Evolutionary conservation across 352 stramenopile species (phyloP).

Genomic region (Phytophthora brassicae): DNA sequence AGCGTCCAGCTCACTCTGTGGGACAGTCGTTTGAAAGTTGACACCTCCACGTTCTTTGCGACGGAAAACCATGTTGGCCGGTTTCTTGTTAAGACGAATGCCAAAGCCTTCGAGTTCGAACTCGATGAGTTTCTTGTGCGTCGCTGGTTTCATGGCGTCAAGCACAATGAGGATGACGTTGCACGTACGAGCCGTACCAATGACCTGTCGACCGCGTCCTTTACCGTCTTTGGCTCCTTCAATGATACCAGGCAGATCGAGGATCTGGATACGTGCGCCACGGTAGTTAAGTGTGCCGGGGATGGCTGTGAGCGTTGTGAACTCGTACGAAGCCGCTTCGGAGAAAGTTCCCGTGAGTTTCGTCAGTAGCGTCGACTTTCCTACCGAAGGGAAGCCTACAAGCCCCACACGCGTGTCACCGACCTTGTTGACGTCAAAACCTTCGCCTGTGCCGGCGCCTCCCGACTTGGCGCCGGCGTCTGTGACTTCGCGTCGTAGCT

Average conservation of each 20-base stretch:
- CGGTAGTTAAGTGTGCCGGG: constrained; percentile 97
- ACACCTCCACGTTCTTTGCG: constrained; percentile 98
- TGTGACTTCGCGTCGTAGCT: constrained; percentile 93
- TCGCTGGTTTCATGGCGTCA: constrained; percentile 96
- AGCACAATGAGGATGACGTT: constrained; percentile 99
- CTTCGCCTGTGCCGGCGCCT: constrained; percentile 75
- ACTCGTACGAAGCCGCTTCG: constrained; percentile 97
- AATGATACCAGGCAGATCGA: constrained; percentile 97
- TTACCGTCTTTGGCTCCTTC: constrained; percentile 98
- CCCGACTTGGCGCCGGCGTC: constrained; percentile 69
- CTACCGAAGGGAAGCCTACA: constrained; percentile 98
- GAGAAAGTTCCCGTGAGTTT: constrained; percentile 96
- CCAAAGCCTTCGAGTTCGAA: constrained; percentile 98
- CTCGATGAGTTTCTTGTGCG: constrained; percentile 99
- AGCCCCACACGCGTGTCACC: constrained; percentile 98
- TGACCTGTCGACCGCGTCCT: constrained; percentile 96
- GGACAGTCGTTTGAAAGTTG: constrained; percentile 95
- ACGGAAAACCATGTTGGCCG: constrained; percentile 95
- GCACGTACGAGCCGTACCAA: constrained; percentile 95
- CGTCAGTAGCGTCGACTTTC: constrained; percentile 97
- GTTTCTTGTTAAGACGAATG: constrained; percentile 98
- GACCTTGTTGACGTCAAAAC: constrained; percentile 92
- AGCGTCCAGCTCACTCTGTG: constrained; percentile 92
- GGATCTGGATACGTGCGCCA: constrained; percentile 83
- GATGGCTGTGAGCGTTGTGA: constrained; percentile 99